phyloP scores from a whole-genome alignment of 768 basidiomycete genomes.

The Punctularia strigosozonata region DNA sequence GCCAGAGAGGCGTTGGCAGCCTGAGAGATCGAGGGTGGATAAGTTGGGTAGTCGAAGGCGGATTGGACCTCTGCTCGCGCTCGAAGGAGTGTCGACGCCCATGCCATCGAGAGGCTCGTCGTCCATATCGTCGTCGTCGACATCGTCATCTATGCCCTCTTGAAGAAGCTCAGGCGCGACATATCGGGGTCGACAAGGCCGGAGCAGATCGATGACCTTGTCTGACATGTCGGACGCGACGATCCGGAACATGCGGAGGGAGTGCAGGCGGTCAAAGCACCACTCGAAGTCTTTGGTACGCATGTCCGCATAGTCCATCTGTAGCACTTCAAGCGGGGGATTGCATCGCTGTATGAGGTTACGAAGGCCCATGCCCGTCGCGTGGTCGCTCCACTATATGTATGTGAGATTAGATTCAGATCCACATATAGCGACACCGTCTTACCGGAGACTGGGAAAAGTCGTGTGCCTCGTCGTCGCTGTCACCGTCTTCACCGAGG shows the following conservation, averaged over 20 bases:
- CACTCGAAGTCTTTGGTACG: constrained; percentile 72
- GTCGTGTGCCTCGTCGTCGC: constrained; percentile 63
- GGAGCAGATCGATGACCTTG: constrained; percentile 49
- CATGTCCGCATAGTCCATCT: constrained; percentile 79
- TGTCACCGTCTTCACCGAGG: constrained; percentile 50
- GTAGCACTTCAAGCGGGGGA: constrained; percentile 53
- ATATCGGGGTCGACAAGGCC: constrained; percentile 23
- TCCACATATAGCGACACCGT: no score
- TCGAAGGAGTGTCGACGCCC: constrained; percentile 5
- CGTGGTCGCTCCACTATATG: constrained; percentile 67
- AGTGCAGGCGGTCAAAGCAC: constrained; percentile 43
- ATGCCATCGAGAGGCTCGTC: constrained; percentile 5
- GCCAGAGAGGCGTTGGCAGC: constrained; percentile 55
- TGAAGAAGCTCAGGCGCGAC: constrained; percentile 6
- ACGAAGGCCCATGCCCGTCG: constrained; percentile 73
- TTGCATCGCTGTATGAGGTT: constrained; percentile 44
- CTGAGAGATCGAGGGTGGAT: constrained; percentile 37
- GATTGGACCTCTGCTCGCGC: constrained; percentile 8
- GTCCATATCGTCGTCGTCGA: constrained; percentile 4
- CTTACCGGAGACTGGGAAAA: constrained; percentile 69
- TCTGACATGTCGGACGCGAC: constrained; percentile 77
- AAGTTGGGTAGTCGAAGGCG: constrained; percentile 46
- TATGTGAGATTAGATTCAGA: no score
- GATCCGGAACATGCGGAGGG: constrained; percentile 56
- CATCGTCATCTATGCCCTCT: constrained; percentile 3